Base-by-base conservation (phyloP, 805 yeast genomes). In the Blastobotrys muscicola region DNA sequence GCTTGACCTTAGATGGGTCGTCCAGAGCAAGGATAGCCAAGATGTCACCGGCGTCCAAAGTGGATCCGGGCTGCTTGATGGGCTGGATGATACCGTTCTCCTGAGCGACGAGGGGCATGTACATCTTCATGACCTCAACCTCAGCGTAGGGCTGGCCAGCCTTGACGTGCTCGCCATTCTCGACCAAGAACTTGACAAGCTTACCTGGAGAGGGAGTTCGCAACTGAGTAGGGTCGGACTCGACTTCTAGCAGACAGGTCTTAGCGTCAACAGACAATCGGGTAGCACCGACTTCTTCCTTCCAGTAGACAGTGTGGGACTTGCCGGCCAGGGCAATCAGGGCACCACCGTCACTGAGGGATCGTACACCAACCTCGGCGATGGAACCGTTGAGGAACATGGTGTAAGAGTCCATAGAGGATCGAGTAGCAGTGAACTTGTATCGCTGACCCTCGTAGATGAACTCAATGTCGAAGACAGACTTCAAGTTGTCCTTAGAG, bases 121-220 rank as follows among this genome's bases (percentile, higher is more conserved):
- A 87, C 98, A 92, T 92, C 68, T 92, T 92, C 99, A 92, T 92
- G 53, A 92, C 98, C 69, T 92, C 99, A 45, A 92, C 96, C 69
- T 92, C 98, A 35, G 98, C 98, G 59, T 78, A 94, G 38, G 97
- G 80, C 68, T 90, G 94, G 48, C 97, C 97, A 47, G 92, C 79
- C 42, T 66, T 67, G 55, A 92, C 76, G 59, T 90, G 97, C 51
- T 90, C 98, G 53, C 98, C 98, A 55, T 81, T 82, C 60, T 94
- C 97, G 49, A 92, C 95, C 54, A 92, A 71, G 62, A 80, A 92
- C 62, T 85, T 85, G 49, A 90, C 95, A 53, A 92, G 75, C 69
- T 92, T 92, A 72, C 99, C 99, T 43, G 98, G 99, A 26, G 98
- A 92, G 37, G 98, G 98, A 31, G 98, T 86, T 70, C 97, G 80